Evolutionary conservation across 805 yeast genomes (phyloP), one percentile per base, ranked within the genome.

Genomic region (Clavispora santaluciae): DNA sequence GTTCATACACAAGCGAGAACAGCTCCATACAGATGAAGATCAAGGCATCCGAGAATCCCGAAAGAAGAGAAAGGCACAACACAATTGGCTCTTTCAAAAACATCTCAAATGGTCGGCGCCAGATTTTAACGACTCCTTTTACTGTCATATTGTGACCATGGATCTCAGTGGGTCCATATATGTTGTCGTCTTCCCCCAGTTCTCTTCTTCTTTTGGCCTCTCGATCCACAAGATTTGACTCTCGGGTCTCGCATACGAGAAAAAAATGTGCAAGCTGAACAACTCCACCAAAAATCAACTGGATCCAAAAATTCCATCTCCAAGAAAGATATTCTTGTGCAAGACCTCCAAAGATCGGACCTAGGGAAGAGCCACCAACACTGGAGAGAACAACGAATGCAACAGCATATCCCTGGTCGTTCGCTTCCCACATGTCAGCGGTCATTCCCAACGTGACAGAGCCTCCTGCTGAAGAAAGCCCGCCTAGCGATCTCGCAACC

Each of bases 31-130:
- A 64, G 25, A 61, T 57, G 52, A 66, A 66, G 38, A 66, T 66
- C 50, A 66, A 58, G 7, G 70, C 71, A 46, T 66, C 72, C 3
- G 67, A 59, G 46, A 66, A 66, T 6, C 72, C 72, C 5, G 69
- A 63, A 35, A 66, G 60, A 30, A 66, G 53, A 6, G 68, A 62
- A 31, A 66, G 57, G 26, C 63, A 65, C 29, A 65, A 50, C 23
- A 66, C 71, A 41, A 66, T 66, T 11, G 72, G 72, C 42, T 66
- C 72, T 7, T 44, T 54, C 18, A 59, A 33, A 36, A 64, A 66
- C 70, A 66, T 65, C 28, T 55, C 61, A 45, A 66, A 66, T 6
- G 72, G 72, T 30, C 72, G 60, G 26, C 46, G 45, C 71, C 72
- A 66, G 25, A 61, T 62, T 10, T 36, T 36, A 13, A 63, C 37